Conservation (phyloP, 2,329 filamentous ascomycete genomes). For the Claviceps sp. region DNA sequence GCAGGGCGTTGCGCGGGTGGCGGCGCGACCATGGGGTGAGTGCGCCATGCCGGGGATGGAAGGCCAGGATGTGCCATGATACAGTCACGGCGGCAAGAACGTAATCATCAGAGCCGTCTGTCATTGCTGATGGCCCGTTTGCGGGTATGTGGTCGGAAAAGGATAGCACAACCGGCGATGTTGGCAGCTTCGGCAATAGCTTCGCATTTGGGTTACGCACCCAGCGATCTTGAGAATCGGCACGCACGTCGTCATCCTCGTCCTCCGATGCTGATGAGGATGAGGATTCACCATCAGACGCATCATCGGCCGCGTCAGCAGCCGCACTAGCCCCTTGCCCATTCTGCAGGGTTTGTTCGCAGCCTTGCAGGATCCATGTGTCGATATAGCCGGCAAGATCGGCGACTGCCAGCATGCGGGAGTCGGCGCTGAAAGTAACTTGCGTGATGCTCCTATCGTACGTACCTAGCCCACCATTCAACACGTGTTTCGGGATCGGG, state of each 20-base stretch:
- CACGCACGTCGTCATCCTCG: constrained; percentile 31
- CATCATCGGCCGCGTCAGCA: constrained; percentile 19
- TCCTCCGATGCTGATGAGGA: constrained; percentile 10
- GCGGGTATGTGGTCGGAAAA: constrained; percentile 43
- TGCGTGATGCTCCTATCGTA: constrained; percentile 70
- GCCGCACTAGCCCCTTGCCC: constrained; percentile 18
- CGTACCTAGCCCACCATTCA: constrained; percentile 53
- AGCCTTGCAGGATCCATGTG: constrained; percentile 59
- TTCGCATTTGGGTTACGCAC: constrained; percentile 55
- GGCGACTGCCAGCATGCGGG: constrained; percentile 61
- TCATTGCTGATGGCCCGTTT: constrained; percentile 14
- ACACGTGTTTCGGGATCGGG: constrained; percentile 38
- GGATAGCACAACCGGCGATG: constrained; percentile 52
- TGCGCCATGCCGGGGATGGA: constrained; percentile 64
- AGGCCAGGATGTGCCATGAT: constrained; percentile 56
- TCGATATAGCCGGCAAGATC: constrained; percentile 81
- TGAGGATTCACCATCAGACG: constrained; percentile 27
- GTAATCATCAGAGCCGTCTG: constrained; percentile 29
- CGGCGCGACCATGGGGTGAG: constrained; percentile 76
- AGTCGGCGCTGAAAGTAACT: constrained; percentile 66
- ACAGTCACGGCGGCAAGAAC: constrained; percentile 40
- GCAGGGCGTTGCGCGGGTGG: constrained; percentile 65
- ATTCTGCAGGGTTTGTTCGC: constrained; percentile 16
- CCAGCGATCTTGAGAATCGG: constrained; percentile 47
- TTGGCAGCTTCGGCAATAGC: constrained; percentile 54